Percentiles rank a stretch among this genome's conserved stretches.
Evolutionary conservation across 352 stramenopile species (phyloP).

Genomic region (Saprolegnia parasitica): DNA sequence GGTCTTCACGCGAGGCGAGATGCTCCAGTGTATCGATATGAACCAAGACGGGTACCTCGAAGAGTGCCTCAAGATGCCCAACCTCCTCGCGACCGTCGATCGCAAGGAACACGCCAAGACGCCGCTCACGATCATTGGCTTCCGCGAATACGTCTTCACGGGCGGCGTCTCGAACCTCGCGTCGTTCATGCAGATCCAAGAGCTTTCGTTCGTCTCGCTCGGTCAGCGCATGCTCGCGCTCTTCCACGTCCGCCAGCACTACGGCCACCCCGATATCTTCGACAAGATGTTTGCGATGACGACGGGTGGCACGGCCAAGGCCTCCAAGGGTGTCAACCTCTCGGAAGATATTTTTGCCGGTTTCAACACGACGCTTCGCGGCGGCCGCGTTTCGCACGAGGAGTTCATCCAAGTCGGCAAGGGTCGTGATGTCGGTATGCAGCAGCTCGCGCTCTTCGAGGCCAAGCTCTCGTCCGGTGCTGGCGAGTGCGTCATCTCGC

Average conservation of each 20-base stretch:
- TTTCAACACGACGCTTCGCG: slow-evolving; percentile 79
- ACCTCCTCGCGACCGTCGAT: slow-evolving; percentile 76
- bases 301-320: slow-evolving; percentile 72
- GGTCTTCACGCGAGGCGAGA: slow-evolving; percentile 79
- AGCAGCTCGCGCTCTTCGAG: slow-evolving; percentile 98
- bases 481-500: slow-evolving; percentile 95
- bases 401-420: slow-evolving; percentile 92
- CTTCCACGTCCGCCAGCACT: slow-evolving; percentile 76
- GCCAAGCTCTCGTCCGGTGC: slow-evolving; percentile 96
- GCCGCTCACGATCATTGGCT: slow-evolving; percentile 78
- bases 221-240: slow-evolving; percentile 76
- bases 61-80: slow-evolving; percentile 75
- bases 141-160: slow-evolving; percentile 83
- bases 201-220: slow-evolving; percentile 77
- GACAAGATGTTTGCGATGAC: slow-evolving; percentile 82
- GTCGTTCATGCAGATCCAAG: slow-evolving; percentile 85
- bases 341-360: slow-evolving; percentile 87
- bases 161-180: slow-evolving; percentile 77
- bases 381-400: slow-evolving; percentile 67
- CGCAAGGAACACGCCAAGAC: slow-evolving; percentile 51
- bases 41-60: slow-evolving; percentile 86
- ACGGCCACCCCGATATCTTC: slow-evolving; percentile 86
- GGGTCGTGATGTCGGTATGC: slow-evolving; percentile 98
- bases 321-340: slow-evolving; percentile 78
- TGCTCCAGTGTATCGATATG: slow-evolving; percentile 89